Conservation (phyloP, 495 filamentous ascomycete species). For the Neurospora sp. region DNA sequence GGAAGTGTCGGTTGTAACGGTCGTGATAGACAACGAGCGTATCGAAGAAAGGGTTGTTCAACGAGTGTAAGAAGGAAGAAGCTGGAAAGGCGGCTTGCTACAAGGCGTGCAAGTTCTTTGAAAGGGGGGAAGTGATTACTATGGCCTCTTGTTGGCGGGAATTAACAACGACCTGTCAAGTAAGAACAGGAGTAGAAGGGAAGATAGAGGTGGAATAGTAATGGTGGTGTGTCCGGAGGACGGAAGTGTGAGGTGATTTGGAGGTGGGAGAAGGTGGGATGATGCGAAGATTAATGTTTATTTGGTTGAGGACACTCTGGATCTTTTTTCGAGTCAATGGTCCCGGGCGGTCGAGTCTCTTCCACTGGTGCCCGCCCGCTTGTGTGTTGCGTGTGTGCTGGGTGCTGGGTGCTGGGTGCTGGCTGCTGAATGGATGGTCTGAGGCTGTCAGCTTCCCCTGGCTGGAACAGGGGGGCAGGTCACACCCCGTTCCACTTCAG, state of each 20-base stretch:
- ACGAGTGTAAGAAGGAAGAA: conserved; percentile 25
- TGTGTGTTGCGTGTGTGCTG: neutral
- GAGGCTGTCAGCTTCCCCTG: neutral
- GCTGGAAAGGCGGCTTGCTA: conserved; percentile 2
- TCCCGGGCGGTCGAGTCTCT: neutral
- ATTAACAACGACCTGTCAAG: neutral
- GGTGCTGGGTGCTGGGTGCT: neutral
- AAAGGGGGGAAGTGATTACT: neutral
- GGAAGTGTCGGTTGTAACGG: neutral
- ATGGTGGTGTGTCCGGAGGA: neutral
- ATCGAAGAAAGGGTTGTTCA: conserved; percentile 8
- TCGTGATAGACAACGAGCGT: conserved; percentile 6
- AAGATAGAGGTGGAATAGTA: neutral
- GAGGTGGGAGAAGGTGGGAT: neutral
- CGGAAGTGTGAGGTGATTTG: neutral
- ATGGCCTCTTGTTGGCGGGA: neutral
- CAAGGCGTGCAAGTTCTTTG: neutral
- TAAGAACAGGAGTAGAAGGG: neutral
- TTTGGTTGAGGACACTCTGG: conserved; percentile 9
- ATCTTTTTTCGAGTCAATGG: conserved; percentile 1
- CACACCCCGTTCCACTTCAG: neutral
- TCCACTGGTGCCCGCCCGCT: neutral
- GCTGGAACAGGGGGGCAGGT: neutral
- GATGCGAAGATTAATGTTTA: neutral
- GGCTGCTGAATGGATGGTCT: neutral